Base-by-base conservation (phyloP, 768 basidiomycete genomes). In the Hemileccinum impolitum region DNA sequence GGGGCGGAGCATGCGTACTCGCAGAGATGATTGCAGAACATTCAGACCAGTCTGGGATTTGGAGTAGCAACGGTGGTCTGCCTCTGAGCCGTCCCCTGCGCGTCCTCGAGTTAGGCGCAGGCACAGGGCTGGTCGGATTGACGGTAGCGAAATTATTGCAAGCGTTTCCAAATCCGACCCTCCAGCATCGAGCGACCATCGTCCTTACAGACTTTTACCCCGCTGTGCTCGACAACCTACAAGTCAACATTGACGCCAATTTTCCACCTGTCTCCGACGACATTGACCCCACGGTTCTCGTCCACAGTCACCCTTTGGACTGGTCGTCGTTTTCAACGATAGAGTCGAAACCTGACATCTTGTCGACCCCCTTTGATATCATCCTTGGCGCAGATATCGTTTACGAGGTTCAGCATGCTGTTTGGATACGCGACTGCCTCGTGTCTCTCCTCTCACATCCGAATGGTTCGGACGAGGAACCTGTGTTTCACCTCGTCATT, bases 1-100 rank as follows among this genome's bases (percentile, higher is more conserved):
- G 91, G 92, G 90, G 90, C 4, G 81, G 85, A 10, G 85, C 89
- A 3, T 90, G 85, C 55, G 79, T 94, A 7, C 74, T 94, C 47
- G 80, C 90, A 0, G 85, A 90, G 61, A 76, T 82, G 68, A 79
- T 93, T 35, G 78, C 77, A 3, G 75, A 82, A 25, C 61, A 72
- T 26, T 86, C 90, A 0, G 60, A 54, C 3, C 53, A 53, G 23
- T 90, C 85, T 59, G 77, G 77, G 9, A 60, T 81, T 3, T 4
- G 43, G 31, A 30, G 15, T 34, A 14, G 15, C 4, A 9, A 13
- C 18, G 14, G 25, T 41, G 49, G 43, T 12, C n/a, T n/a, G n/a
- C n/a, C n/a, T n/a, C n/a, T n/a, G n/a, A n/a, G n/a, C n/a, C n/a
- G n/a, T n/a, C 47, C 49, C 10, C 55, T 77, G 2, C 69, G 76